These are phyloP conservation scores for Petunia axillaris DNA, from an alignment of 257 asterid genomes.

Conservation along the genomic window DNA sequence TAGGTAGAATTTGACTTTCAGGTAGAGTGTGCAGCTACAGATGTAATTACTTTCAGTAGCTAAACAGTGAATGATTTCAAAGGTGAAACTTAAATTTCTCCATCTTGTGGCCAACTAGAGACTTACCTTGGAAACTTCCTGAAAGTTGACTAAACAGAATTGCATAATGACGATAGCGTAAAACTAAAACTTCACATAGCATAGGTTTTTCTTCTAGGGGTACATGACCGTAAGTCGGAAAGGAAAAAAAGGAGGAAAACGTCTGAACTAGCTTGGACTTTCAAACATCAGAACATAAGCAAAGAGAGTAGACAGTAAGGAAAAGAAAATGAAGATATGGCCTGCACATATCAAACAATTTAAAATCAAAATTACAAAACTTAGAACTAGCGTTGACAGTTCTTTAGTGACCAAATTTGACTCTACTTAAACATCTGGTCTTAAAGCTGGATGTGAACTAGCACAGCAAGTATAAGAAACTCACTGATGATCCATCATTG, in stretches of 20 bases:
- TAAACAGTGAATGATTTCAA: constrained; percentile 5
- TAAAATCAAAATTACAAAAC: neutral
- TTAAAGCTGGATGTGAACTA: neutral
- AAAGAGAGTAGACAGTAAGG: neutral
- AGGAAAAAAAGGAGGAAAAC: neutral
- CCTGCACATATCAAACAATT: neutral
- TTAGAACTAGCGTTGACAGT: constrained; percentile 18
- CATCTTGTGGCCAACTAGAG: neutral
- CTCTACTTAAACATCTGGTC: neutral
- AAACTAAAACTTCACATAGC: neutral
- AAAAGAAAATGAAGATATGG: neutral
- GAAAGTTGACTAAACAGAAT: neutral
- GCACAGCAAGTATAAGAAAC: neutral
- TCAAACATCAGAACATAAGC: constrained; percentile 20
- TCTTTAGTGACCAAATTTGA: neutral
- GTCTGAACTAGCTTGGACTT: neutral
- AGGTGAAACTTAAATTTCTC: neutral
- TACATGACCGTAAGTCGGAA: neutral
- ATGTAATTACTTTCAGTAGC: constrained; percentile 4
- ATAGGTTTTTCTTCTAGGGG: neutral
- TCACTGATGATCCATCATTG: constrained; percentile 8
- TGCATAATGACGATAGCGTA: neutral
- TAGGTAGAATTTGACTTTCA: neutral
- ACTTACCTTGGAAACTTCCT: neutral
- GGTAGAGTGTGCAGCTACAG: neutral